Conservation (phyloP, 23 red algal genomes). For the Gracilaria domingensis region DNA sequence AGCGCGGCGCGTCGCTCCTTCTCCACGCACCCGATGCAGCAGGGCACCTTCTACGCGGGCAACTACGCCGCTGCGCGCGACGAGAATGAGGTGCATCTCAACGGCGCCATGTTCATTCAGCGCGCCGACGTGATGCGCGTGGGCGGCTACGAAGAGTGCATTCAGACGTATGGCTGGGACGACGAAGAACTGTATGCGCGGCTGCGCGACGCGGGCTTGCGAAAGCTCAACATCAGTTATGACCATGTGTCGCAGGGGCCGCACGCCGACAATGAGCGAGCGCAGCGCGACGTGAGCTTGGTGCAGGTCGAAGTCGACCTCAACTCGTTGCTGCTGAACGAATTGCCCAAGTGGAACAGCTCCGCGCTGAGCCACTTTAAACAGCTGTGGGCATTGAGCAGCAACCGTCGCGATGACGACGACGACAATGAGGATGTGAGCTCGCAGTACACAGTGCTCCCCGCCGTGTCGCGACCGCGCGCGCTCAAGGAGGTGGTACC, state of each 20-base stretch:
- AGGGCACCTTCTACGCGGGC: constrained; percentile 70
- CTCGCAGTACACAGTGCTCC: constrained; percentile 19
- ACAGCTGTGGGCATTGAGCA: not conserved
- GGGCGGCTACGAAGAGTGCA: constrained; percentile 88
- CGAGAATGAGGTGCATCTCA: constrained; percentile 86
- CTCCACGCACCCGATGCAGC: constrained; percentile 44
- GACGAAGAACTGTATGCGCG: constrained; percentile 84
- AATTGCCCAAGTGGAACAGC: constrained; percentile 60
- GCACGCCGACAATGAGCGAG: constrained; percentile 61
- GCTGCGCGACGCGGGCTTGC: constrained; percentile 20
- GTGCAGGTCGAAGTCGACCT: constrained; percentile 81
- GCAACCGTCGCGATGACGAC: not conserved
- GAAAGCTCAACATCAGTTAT: constrained; percentile 73
- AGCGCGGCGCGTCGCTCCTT: not conserved
- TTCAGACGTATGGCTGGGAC: constrained; percentile 88
- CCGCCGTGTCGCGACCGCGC: constrained; percentile 48
- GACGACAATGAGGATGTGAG: no score
- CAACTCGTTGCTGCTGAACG: constrained; percentile 67
- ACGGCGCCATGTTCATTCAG: constrained; percentile 75
- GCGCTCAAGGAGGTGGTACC: constrained; percentile 58
- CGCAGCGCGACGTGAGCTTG: constrained; percentile 73
- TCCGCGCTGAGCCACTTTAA: not conserved
- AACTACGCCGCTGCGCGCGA: constrained; percentile 72
- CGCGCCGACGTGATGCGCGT: constrained; percentile 51
- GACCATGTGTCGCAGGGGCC: constrained; percentile 68